These are phyloP conservation scores for Monascus purpureus DNA, from an alignment of 495 filamentous ascomycete genomes.

Conservation along the genomic window DNA sequence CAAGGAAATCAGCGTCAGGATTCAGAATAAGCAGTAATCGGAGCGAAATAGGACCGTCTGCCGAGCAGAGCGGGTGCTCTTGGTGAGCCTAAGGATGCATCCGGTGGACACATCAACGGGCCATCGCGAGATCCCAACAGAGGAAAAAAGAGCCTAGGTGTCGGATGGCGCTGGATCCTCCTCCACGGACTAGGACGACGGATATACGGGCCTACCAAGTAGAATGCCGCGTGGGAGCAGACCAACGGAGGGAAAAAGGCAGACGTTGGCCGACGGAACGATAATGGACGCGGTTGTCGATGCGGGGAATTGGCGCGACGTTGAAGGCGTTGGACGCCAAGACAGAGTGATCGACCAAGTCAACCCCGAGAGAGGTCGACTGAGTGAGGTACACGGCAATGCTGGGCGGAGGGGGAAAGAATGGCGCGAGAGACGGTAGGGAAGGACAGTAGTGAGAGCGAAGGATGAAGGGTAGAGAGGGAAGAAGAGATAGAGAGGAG, in stretches of 20 bases:
- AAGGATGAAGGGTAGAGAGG: neutral
- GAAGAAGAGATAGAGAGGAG: neutral
- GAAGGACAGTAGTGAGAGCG: neutral
- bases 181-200: too few relatives aligned
- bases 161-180: too few relatives aligned
- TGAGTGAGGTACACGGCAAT: neutral
- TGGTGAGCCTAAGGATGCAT: constrained; percentile 31
- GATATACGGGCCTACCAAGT: too few relatives aligned
- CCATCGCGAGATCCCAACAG: constrained; percentile 19
- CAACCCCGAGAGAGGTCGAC: constrained; percentile 10
- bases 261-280: too few relatives aligned
- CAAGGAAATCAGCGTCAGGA: neutral
- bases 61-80: constrained; percentile 36
- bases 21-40: constrained; percentile 5
- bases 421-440: too few relatives aligned
- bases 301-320: neutral
- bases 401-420: neutral
- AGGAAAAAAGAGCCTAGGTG: constrained; percentile 4
- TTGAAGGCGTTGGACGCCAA: constrained; percentile 14
- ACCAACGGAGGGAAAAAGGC: too few relatives aligned
- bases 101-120: constrained; percentile 22
- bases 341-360: constrained; percentile 19
- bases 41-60: constrained; percentile 31
- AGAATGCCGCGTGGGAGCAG: too few relatives aligned
- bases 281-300: neutral